These are phyloP conservation scores for Vaccinium macrocarpon DNA, from an alignment of 148 eudicot species.

Conservation along the genomic window DNA sequence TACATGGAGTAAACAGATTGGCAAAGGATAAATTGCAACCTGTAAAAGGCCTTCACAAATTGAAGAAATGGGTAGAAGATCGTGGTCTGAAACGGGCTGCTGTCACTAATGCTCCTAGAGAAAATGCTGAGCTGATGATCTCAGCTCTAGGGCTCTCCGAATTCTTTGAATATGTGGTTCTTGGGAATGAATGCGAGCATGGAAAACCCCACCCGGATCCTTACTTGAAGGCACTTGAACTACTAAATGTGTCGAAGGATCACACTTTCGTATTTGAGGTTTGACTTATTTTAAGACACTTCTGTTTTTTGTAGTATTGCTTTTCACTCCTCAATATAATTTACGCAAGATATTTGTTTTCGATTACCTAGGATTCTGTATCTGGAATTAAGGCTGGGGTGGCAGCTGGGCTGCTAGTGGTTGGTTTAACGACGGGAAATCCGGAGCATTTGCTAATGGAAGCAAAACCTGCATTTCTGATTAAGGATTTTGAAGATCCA, in stretches of 20 bases:
- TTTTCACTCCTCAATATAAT: not conserved
- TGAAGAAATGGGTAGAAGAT: constrained; percentile 79
- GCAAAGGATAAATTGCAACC: constrained; percentile 69
- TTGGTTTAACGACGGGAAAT: constrained; percentile 74
- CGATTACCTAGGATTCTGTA: constrained; percentile 59
- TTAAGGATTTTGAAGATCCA: constrained; percentile 73
- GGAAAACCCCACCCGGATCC: constrained; percentile 91
- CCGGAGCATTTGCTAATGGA: constrained; percentile 58
- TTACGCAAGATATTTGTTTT: not conserved
- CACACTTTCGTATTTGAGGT: constrained; percentile 90
- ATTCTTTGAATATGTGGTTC: constrained; percentile 65
- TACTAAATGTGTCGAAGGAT: constrained; percentile 64
- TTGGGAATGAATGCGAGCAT: constrained; percentile 82
- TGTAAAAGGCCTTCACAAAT: constrained; percentile 59
- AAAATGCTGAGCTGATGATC: constrained; percentile 84
- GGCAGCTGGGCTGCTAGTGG: constrained; percentile 94
- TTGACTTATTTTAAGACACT: not conserved
- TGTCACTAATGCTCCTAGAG: constrained; percentile 85
- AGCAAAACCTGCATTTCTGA: constrained; percentile 72
- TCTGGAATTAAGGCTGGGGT: constrained; percentile 96
- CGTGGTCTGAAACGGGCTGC: constrained; percentile 89
- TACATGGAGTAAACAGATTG: constrained; percentile 41
- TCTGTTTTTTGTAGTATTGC: not conserved
- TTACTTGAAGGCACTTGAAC: constrained; percentile 71
- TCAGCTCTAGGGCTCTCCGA: constrained; percentile 70